These are phyloP conservation scores for Boletus fagicola DNA, from an alignment of 768 basidiomycete genomes.

Conservation along the genomic window DNA sequence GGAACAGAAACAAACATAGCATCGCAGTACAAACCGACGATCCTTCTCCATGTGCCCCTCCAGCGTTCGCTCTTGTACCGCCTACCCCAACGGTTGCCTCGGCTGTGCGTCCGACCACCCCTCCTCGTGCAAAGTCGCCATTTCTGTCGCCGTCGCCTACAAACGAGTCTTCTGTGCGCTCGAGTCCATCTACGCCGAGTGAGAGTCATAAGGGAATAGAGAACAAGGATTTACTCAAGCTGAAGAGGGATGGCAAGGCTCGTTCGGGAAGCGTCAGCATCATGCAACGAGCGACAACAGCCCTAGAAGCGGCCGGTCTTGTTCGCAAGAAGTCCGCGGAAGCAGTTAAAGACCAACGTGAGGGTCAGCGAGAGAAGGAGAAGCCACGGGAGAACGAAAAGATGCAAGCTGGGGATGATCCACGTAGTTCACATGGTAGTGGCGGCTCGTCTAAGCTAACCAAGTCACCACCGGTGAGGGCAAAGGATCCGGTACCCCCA, in stretches of 20 bases:
- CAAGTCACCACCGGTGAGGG: slow-evolving; percentile 65
- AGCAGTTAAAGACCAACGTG: slow-evolving; percentile 62
- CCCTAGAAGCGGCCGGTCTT: slow-evolving; percentile 79
- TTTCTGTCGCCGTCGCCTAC: slow-evolving; percentile 56
- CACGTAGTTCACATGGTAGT: slow-evolving; percentile 65
- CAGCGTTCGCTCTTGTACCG: slow-evolving; percentile 71
- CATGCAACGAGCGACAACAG: slow-evolving; percentile 93
- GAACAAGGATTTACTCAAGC: slow-evolving; percentile 45
- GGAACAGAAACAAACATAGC: slow-evolving; percentile 24
- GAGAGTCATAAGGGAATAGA: slow-evolving; percentile 55
- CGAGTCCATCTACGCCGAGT: slow-evolving; percentile 69
- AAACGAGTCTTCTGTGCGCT: slow-evolving; percentile 50
- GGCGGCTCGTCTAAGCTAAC: slow-evolving; percentile 56
- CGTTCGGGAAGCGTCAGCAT: slow-evolving; percentile 92
- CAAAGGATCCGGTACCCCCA: slow-evolving; percentile 42
- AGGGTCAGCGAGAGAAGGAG: slow-evolving; percentile 43
- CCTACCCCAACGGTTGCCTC: slow-evolving; percentile 64
- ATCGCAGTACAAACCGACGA: slow-evolving; percentile 50
- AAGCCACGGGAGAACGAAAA: slow-evolving; percentile 45
- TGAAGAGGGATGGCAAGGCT: slow-evolving; percentile 54
- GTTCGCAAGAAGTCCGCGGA: slow-evolving; percentile 82
- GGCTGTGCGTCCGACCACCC: slow-evolving; percentile 43
- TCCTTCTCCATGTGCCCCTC: slow-evolving; percentile 37
- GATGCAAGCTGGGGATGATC: slow-evolving; percentile 48
- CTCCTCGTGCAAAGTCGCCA: slow-evolving; percentile 50